Percentiles rank a stretch among this genome's conserved stretches.
These are phyloP conservation scores for Saccharum spontaneum DNA, from an alignment of 176 grass and related monocot species.

Conservation along the genomic window DNA sequence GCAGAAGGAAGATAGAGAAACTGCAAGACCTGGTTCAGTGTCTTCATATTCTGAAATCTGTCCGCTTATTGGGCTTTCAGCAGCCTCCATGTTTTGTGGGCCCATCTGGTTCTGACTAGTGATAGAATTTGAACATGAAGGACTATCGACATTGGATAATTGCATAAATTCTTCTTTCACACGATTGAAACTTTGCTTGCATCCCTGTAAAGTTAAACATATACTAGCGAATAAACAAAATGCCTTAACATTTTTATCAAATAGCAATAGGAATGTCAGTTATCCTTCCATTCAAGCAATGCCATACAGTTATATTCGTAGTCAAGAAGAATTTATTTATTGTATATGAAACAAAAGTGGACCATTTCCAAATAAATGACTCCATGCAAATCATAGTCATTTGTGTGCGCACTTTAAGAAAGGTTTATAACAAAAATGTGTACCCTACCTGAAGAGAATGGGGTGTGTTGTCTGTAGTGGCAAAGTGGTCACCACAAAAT, in stretches of 20 bases:
- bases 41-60: conserved; percentile 74
- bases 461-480: not conserved
- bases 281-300: not conserved
- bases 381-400: not conserved
- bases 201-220: conserved; percentile 50
- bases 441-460: not conserved
- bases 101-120: conserved; percentile 60
- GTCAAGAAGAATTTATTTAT: conserved; percentile 16
- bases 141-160: conserved; percentile 42
- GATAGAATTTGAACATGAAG: conserved; percentile 76
- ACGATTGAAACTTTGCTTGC: conserved; percentile 61
- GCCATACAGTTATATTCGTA: not conserved
- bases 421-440: not conserved
- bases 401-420: not conserved
- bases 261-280: not conserved
- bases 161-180: conserved; percentile 53
- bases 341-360: not conserved
- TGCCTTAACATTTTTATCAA: not conserved
- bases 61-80: conserved; percentile 61
- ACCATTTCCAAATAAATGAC: not conserved
- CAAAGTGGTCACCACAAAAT: not conserved
- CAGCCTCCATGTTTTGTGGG: conserved; percentile 59
- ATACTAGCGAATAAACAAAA: conserved; percentile 8
- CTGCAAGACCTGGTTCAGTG: conserved; percentile 66
- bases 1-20: conserved; percentile 42